A percentile compares a stretch with the other conserved stretches of the same genome.
Conservation (phyloP, 176 grass and related monocot genomes). For the Aegilops sharonensis region DNA sequence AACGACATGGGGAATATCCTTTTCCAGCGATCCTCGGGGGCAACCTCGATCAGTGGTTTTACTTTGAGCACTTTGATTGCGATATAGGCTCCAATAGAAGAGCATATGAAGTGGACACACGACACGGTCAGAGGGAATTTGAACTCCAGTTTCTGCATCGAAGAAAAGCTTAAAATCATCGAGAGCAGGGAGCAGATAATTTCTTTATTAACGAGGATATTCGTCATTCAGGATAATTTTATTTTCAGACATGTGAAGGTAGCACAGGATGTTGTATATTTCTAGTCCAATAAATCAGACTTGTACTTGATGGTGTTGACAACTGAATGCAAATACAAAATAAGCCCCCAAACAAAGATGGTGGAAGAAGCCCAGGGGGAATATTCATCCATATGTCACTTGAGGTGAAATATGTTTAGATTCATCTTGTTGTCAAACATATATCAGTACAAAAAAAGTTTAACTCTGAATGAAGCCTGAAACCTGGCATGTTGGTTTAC, state of each 20-base stretch:
- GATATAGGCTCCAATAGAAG: constrained; percentile 79
- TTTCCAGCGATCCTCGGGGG: constrained; percentile 76
- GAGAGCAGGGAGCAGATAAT: not conserved
- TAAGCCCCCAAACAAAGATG: not conserved
- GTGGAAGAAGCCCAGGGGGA: not conserved
- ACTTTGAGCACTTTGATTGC: constrained; percentile 78
- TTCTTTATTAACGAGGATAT: not conserved
- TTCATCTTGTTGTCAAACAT: not conserved
- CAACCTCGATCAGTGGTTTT: constrained; percentile 93
- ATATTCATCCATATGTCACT: not conserved
- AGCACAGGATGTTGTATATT: not conserved
- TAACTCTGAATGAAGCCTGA: not conserved
- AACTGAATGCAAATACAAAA: not conserved
- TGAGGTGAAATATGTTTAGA: not conserved
- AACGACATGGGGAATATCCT: constrained; percentile 99
- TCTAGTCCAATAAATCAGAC: not conserved
- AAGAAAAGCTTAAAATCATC: not conserved
- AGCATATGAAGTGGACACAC: constrained; percentile 97
- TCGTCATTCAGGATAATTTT: not conserved
- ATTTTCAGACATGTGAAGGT: not conserved
- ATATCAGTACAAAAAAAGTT: not conserved
- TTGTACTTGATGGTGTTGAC: not conserved
- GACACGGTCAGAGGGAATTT: constrained; percentile 94
- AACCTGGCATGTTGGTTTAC: not conserved
- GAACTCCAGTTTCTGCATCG: constrained; percentile 85